Base-by-base conservation (phyloP, 768 basidiomycete genomes). In the Russula virescens region DNA sequence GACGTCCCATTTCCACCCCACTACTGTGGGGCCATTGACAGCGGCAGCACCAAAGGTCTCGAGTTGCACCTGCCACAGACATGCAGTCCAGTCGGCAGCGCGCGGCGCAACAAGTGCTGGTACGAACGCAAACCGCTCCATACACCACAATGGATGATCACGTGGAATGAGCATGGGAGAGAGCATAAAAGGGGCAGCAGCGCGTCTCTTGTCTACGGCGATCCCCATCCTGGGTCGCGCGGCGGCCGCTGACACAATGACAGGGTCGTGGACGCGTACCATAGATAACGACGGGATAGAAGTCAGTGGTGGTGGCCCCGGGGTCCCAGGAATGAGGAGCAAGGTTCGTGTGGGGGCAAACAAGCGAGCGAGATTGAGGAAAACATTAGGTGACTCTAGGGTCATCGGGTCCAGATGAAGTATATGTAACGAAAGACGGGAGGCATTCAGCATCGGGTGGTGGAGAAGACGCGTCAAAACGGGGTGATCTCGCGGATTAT, bases 51-150 rank as follows among this genome's bases (percentile, higher is more conserved):
- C 85, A 40, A 77, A 78, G 58, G 75, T 79, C 59, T 83, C 80
- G 28, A 87, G 75, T 75, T 81, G 81, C 60, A 86, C 62, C 67
- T 84, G 82, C 85, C 86, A 88, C 16, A 87, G 71, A 69, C 86
- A 88, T 61, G 85, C 83, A 38, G 78, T 75, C 86, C 86, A 88
- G 61, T 86, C 83, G 4, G 76, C 71, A 1, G 67, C 62, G 23
- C 84, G 82, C 25, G 80, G 77, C 38, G 73, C 71, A 50, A 73
- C 70, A 19, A 78, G 66, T 31, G 58, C 61, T n/a, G 64, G 26
- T 9, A 46, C 53, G 26, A 66, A 62, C 62, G 83, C 81, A 60
- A 80, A 75, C 42, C 84, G 78, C 61, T 87, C 85, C 2, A 81
- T 78, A 66, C 86, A 88, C 86, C 86, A 88, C 10, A 80, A 69